Percentiles rank a stretch among this genome's conserved stretches.
Evolutionary conservation across 139 green algal genomes (phyloP).

Genomic region (Desmodesmus armatus): DNA sequence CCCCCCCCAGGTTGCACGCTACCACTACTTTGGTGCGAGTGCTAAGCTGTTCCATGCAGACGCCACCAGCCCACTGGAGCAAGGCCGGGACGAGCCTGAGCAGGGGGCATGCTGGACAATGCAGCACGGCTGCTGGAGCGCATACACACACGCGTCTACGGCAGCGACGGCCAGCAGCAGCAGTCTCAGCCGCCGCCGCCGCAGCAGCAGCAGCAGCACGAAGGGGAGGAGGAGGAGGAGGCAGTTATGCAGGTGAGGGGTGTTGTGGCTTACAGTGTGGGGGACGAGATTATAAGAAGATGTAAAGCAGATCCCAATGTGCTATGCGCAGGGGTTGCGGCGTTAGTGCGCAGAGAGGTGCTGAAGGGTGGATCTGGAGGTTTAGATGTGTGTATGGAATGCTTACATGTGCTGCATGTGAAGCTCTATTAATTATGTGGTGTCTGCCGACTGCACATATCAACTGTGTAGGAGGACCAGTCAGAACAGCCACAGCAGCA

Average conservation of each 20-base stretch:
- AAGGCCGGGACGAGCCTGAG: constrained; percentile 13
- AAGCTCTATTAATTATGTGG: no score
- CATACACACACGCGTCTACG: constrained; percentile 22
- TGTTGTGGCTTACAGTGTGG: no score
- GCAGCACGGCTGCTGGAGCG: constrained; percentile 25
- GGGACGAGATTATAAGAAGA: no score
- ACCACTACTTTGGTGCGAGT: constrained; percentile 91
- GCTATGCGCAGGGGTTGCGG: no score
- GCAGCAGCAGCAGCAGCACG: constrained; percentile 17
- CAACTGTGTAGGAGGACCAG: not conserved
- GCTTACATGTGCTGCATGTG: no score
- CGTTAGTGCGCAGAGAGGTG: no score
- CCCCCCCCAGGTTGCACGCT: constrained; percentile 83
- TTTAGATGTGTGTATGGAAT: no score
- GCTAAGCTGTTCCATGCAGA: constrained; percentile 48
- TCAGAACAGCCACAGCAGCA: constrained; percentile 11
- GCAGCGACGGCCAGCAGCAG: constrained; percentile 3
- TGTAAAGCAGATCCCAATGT: no score
- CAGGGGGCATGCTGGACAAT: constrained; percentile 11
- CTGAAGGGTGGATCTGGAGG: no score
- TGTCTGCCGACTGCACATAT: no score
- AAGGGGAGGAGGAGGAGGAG: no score
- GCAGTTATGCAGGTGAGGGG: no score
- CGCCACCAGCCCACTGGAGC: constrained; percentile 67
- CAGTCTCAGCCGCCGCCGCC: constrained; percentile 11